Percentiles rank a stretch among this genome's conserved stretches.
Evolutionary conservation across 129 eudicot species (phyloP).

Genomic region (Tanacetum coccineum): DNA sequence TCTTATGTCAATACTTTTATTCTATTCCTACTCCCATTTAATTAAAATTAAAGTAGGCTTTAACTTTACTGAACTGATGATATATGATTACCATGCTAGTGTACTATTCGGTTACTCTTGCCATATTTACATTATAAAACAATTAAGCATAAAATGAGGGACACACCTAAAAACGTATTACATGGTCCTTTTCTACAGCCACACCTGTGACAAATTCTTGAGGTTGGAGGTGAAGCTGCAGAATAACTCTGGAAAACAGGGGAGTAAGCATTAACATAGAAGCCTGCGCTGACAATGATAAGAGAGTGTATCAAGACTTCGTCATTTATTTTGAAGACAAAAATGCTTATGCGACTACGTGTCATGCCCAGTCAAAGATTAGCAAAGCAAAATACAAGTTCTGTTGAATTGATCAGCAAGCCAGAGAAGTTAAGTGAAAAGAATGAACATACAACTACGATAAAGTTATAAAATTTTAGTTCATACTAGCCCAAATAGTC

Average conservation of each 20-base stretch:
- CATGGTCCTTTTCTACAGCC: conserved; percentile 19
- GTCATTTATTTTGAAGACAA: conserved; percentile 14
- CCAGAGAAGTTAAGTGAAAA: conserved; percentile 7
- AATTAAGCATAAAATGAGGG: not conserved
- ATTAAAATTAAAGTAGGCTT: not conserved
- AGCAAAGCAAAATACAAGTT: not conserved
- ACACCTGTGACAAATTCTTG: conserved; percentile 94
- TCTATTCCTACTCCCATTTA: not conserved
- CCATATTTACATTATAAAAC: conserved; percentile 4
- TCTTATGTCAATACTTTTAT: not conserved
- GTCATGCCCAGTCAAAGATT: conserved; percentile 7
- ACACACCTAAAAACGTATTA: conserved; percentile 3
- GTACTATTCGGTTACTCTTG: not conserved
- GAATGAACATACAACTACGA: conserved; percentile 21
- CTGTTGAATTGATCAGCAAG: not conserved
- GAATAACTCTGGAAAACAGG: conserved; percentile 58
- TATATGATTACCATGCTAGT: conserved; percentile 9
- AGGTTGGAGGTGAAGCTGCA: conserved; percentile 86
- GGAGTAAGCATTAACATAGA: conserved; percentile 83
- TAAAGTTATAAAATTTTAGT: conserved; percentile 25
- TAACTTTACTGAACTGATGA: not conserved
- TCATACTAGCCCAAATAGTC: conserved; percentile 83
- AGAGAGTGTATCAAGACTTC: conserved; percentile 17
- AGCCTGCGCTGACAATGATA: conserved; percentile 53
- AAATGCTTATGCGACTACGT: not conserved